Conservation (phyloP, 768 basidiomycete genomes). For the Russula emetica region DNA sequence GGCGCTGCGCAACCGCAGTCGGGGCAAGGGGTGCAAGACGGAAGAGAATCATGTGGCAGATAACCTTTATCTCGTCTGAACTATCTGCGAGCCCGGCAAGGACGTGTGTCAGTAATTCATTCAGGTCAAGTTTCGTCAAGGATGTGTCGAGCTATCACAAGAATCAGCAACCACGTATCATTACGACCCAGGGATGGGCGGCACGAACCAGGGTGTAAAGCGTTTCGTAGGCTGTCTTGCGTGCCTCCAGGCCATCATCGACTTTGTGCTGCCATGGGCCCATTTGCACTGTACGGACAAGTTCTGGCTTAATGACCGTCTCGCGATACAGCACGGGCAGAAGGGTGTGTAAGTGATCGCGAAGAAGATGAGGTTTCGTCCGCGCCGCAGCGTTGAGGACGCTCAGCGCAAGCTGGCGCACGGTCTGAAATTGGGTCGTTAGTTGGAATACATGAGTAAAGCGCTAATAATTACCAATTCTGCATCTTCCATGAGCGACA, state of each 20-base stretch:
- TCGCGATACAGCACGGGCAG: slow-evolving; percentile 84
- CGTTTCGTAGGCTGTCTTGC: slow-evolving; percentile 96
- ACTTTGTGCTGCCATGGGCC: slow-evolving; percentile 96
- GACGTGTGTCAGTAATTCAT: slow-evolving; percentile 77
- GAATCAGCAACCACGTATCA: neutral
- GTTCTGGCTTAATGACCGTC: slow-evolving; percentile 69
- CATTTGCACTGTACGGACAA: slow-evolving; percentile 92
- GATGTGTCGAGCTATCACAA: slow-evolving; percentile 78
- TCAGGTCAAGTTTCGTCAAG: slow-evolving; percentile 79
- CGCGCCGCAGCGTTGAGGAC: slow-evolving; percentile 93
- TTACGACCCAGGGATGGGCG: neutral
- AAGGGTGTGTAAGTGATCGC: slow-evolving; percentile 72
- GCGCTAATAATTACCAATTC: slow-evolving; percentile 61
- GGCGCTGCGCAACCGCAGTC: slow-evolving; percentile 71
- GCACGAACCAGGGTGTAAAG: slow-evolving; percentile 86
- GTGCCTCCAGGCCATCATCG: slow-evolving; percentile 92
- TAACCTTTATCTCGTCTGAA: slow-evolving; percentile 95
- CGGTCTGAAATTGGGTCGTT: slow-evolving; percentile 51
- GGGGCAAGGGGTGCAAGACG: slow-evolving; percentile 85
- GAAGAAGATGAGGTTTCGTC: slow-evolving; percentile 87
- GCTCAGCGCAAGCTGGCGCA: slow-evolving; percentile 84
- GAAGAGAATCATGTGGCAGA: slow-evolving; percentile 93
- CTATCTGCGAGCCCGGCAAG: slow-evolving; percentile 81
- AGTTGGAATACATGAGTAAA: neutral
- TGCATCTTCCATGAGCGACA: slow-evolving; percentile 82